phyloP scores from a whole-genome alignment of 164 flowering plant species.

The Piper betle region DNA sequence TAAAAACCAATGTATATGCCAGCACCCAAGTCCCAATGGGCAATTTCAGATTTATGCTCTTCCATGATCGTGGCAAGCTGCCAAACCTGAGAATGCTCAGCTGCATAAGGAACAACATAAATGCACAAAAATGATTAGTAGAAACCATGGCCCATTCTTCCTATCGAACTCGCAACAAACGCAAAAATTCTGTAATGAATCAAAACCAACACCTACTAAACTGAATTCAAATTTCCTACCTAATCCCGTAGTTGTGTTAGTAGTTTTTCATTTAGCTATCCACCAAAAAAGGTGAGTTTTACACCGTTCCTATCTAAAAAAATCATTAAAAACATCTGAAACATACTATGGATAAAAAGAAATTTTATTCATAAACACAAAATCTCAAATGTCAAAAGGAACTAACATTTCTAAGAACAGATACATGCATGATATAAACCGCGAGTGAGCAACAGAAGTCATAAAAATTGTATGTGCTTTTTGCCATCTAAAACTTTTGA shows the following conservation, averaged over 20 bases:
- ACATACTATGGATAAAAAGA: too few species aligned
- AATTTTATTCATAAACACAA: too few species aligned
- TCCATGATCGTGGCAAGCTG: constrained; percentile 70
- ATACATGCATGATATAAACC: constrained; percentile 61
- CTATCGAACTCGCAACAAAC: background rate
- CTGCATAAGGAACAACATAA: constrained; percentile 24
- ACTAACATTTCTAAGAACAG: background rate
- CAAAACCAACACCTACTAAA: background rate
- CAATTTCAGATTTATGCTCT: constrained; percentile 89
- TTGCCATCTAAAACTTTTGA: constrained; percentile 74
- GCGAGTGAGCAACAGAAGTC: constrained; percentile 67
- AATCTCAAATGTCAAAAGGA: too few species aligned
- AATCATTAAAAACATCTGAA: too few species aligned
- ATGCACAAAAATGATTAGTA: background rate
- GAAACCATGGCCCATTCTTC: background rate
- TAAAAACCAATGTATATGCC: constrained; percentile 79
- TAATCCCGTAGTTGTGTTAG: too few species aligned
- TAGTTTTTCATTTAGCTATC: too few species aligned
- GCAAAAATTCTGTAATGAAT: background rate
- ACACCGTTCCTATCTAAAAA: too few species aligned
- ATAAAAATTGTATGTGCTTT: constrained; percentile 84
- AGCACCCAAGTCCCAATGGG: constrained; percentile 96
- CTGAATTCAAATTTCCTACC: background rate
- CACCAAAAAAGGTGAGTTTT: too few species aligned
- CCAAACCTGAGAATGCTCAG: constrained; percentile 69